Conservation (phyloP, 345 rosid genomes). For the Laguncularia racemosa region DNA sequence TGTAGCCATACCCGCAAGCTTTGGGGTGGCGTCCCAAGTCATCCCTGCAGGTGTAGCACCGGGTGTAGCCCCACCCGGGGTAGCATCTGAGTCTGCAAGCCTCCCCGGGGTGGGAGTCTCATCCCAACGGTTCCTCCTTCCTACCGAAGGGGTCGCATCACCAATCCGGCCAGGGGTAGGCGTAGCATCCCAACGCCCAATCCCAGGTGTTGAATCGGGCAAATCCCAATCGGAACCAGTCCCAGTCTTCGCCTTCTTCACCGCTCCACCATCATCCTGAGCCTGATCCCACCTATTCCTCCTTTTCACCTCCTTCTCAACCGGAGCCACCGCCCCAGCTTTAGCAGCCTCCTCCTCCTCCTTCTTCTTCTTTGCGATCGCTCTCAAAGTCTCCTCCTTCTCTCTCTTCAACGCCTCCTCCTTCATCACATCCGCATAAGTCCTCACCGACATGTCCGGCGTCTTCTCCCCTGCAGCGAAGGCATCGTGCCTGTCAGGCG, state of each 20-base stretch:
- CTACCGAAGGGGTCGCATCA: slow-evolving; percentile 72
- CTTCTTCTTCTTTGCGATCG: slow-evolving; percentile 21
- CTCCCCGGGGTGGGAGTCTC: slow-evolving; percentile 98
- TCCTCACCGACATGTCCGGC: slow-evolving; percentile 70
- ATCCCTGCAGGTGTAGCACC: slow-evolving; percentile 95
- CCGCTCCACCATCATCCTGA: slow-evolving; percentile 52
- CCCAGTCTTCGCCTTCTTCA: slow-evolving; percentile 57
- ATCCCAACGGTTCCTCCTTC: slow-evolving; percentile 92
- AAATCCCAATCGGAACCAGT: slow-evolving; percentile 87
- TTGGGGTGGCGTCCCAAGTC: slow-evolving; percentile 93
- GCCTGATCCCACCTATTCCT: slow-evolving; percentile 92
- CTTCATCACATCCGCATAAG: slow-evolving; percentile 77
- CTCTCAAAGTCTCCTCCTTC: slow-evolving; percentile 66
- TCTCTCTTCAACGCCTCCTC: slow-evolving; percentile 71
- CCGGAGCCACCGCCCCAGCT: slow-evolving; percentile 16
- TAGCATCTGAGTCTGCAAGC: slow-evolving; percentile 76
- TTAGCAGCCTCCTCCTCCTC: slow-evolving; percentile 21
- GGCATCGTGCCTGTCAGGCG: slow-evolving; percentile 93
- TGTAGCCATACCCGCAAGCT: slow-evolving; percentile 59
- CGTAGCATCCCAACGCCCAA: slow-evolving; percentile 93
- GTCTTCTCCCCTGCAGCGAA: slow-evolving; percentile 93
- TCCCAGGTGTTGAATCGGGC: slow-evolving; percentile 77
- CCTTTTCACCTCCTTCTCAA: slow-evolving; percentile 40
- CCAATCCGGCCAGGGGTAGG: slow-evolving; percentile 75
- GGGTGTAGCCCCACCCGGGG: slow-evolving; percentile 85